Conservation (phyloP, 1,284 basidiomycete genomes). For the Cutaneotrichosporon sp. region DNA sequence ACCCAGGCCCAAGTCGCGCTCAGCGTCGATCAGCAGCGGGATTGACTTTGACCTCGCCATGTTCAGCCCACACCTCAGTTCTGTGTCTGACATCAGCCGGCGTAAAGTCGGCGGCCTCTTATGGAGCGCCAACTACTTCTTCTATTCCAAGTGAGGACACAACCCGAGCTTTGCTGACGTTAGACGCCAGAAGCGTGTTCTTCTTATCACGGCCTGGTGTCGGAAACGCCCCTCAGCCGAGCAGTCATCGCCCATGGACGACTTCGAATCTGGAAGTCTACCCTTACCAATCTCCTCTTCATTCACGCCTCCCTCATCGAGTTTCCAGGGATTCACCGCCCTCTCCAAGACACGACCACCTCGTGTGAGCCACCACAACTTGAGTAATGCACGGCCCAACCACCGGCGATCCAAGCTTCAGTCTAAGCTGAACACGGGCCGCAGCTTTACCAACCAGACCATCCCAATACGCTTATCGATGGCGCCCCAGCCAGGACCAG, state of each 20-base stretch:
- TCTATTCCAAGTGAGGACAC: constrained; percentile 73
- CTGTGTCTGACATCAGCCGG: constrained; percentile 46
- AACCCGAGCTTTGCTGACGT: not conserved
- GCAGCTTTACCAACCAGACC: constrained; percentile 26
- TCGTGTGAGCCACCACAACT: constrained; percentile 16
- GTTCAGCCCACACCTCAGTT: constrained; percentile 14
- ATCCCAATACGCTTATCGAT: constrained; percentile 41
- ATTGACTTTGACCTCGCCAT: constrained; percentile 16
- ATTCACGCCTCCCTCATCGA: constrained; percentile 21
- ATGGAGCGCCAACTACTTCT: constrained; percentile 98
- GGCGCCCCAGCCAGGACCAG: constrained; percentile 7
- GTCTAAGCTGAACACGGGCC: constrained; percentile 13
- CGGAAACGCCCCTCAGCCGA: constrained; percentile 52
- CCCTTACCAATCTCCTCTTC: constrained; percentile 36
- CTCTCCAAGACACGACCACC: constrained; percentile 13
- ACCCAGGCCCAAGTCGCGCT: too few relatives aligned
- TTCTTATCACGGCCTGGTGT: constrained; percentile 94
- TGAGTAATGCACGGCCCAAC: constrained; percentile 20
- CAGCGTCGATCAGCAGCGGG: constrained; percentile 42
- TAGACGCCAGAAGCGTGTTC: constrained; percentile 69
- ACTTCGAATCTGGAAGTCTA: constrained; percentile 18
- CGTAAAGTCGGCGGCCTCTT: constrained; percentile 68
- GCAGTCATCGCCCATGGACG: constrained; percentile 10
- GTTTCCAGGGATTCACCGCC: constrained; percentile 12
- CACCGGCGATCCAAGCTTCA: constrained; percentile 25